Percentiles rank a stretch among this genome's conserved stretches.
Conservation (phyloP, 2,329 filamentous ascomycete species). For the Teratosphaeria destructans region DNA sequence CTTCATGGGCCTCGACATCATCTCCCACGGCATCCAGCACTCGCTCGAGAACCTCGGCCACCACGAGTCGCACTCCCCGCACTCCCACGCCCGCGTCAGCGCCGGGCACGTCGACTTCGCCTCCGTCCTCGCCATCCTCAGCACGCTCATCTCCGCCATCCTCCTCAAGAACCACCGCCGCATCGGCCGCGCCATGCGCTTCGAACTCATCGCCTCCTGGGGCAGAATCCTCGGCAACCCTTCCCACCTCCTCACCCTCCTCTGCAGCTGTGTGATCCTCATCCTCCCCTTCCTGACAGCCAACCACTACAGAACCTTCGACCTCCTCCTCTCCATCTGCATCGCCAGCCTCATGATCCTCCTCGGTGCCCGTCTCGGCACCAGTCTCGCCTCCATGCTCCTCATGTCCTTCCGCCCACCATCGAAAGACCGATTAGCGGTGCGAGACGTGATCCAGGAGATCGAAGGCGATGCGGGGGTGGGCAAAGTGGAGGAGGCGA, state of each 20-base stretch:
- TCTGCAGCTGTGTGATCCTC: conserved; percentile 70
- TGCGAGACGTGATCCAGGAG: conserved; percentile 66
- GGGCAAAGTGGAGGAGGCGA: conserved; percentile 71
- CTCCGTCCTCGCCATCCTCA: conserved; percentile 67
- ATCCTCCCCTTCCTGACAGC: conserved; percentile 73
- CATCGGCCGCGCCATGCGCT: conserved; percentile 83
- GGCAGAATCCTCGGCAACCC: conserved; percentile 88
- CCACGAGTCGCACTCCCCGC: conserved; percentile 55
- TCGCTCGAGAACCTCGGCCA: conserved; percentile 64
- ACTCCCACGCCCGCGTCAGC: conserved; percentile 53
- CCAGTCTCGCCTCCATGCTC: conserved; percentile 83
- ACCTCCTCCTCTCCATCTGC: conserved; percentile 67
- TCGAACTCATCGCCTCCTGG: conserved; percentile 69
- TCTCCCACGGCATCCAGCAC: conserved; percentile 89
- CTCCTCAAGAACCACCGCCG: conserved; percentile 81
- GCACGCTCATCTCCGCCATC: conserved; percentile 77
- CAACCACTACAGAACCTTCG: conserved; percentile 71
- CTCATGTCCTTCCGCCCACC: conserved; percentile 72
- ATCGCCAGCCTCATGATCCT: conserved; percentile 84
- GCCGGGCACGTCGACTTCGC: conserved; percentile 73
- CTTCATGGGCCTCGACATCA: conserved; percentile 94
- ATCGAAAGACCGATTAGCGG: conserved; percentile 33
- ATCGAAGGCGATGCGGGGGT: conserved; percentile 73
- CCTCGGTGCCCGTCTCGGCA: conserved; percentile 71
- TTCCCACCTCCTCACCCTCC: conserved; percentile 86